These are phyloP conservation scores for Chiua sp. DNA, from an alignment of 1,284 basidiomycete species.

Conservation along the genomic window DNA sequence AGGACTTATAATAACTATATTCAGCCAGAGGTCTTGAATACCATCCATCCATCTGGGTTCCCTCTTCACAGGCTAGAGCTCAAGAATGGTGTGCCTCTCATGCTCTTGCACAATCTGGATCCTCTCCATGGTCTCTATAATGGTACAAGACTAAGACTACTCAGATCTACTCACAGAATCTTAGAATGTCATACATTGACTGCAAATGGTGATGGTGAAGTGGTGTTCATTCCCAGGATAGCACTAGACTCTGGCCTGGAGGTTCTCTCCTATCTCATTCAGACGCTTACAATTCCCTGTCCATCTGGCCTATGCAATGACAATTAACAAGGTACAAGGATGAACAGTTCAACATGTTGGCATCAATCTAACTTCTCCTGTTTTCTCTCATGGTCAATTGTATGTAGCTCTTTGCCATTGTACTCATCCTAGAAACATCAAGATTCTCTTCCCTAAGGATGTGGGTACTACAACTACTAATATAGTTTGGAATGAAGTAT, in stretches of 20 bases:
- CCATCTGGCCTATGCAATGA: conserved; percentile 40
- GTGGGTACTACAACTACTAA: not conserved
- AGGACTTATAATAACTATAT: conserved; percentile 12
- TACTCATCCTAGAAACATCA: conserved; percentile 8
- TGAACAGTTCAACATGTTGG: conserved; percentile 30
- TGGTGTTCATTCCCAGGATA: conserved; percentile 36
- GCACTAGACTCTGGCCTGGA: conserved; percentile 2
- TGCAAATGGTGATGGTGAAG: conserved; percentile 22
- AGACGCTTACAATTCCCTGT: conserved; percentile 37
- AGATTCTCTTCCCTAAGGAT: not conserved
- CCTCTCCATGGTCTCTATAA: conserved; percentile 41
- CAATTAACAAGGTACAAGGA: conserved; percentile 46
- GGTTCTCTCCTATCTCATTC: conserved; percentile 4
- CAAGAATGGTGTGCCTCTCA: conserved; percentile 41
- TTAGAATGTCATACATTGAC: conserved; percentile 30
- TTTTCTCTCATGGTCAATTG: conserved; percentile 19
- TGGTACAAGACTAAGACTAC: conserved; percentile 37
- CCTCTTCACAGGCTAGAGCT: conserved; percentile 33
- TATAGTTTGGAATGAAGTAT: conserved; percentile 12
- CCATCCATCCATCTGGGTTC: conserved; percentile 27
- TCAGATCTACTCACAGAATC: conserved; percentile 17
- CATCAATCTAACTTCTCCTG: not conserved
- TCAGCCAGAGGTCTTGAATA: conserved; percentile 29
- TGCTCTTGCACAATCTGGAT: conserved; percentile 44
- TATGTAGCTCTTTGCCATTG: conserved; percentile 16